Percentiles rank a stretch among this genome's conserved stretches.
Conservation (phyloP, 2,329 filamentous ascomycete genomes). For the Thermoascus crustaceus region DNA sequence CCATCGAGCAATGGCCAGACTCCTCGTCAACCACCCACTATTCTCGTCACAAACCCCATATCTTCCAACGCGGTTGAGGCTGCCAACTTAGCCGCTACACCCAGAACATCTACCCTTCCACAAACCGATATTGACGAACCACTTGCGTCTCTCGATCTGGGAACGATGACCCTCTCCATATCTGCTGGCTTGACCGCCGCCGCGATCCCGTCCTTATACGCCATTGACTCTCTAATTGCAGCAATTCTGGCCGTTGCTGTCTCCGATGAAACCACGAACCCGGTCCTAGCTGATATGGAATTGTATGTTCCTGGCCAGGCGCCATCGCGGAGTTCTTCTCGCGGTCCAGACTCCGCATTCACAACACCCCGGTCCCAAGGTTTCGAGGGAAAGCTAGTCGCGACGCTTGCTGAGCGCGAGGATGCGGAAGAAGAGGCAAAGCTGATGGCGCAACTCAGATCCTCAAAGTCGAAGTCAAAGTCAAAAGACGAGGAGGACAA, state of each 20-base stretch:
- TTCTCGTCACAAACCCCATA: slow-evolving; percentile 31
- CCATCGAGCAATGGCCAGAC: slow-evolving; percentile 17
- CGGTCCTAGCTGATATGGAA: slow-evolving; percentile 30
- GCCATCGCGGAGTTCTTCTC: slow-evolving; percentile 7
- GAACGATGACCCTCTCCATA: slow-evolving; percentile 33
- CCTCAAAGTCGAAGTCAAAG: slow-evolving; percentile 11
- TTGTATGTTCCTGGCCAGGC: slow-evolving; percentile 17
- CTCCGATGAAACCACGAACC: slow-evolving; percentile 34
- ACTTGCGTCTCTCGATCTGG: slow-evolving; percentile 37
- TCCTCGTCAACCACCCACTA: slow-evolving; percentile 24
- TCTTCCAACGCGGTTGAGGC: slow-evolving; percentile 28
- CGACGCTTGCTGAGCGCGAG: slow-evolving; percentile 35
- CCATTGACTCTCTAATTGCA: slow-evolving; percentile 40
- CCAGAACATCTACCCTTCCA: slow-evolving; percentile 33
- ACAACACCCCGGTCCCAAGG: slow-evolving; percentile 12
- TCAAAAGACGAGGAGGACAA: slow-evolving; percentile 8
- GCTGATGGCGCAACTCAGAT: slow-evolving; percentile 27
- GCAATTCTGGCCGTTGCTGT: slow-evolving; percentile 39
- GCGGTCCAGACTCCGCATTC: no score
- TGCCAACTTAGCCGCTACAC: slow-evolving; percentile 23
- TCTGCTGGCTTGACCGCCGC: slow-evolving; percentile 32
- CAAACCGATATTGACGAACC: slow-evolving; percentile 31
- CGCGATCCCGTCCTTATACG: slow-evolving; percentile 39
- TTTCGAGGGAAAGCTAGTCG: slow-evolving; percentile 24
- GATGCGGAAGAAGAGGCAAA: slow-evolving; percentile 32